Base-by-base conservation (phyloP, 225 moss, liverwort and hornwort species). In the Lunularia cruciata region DNA sequence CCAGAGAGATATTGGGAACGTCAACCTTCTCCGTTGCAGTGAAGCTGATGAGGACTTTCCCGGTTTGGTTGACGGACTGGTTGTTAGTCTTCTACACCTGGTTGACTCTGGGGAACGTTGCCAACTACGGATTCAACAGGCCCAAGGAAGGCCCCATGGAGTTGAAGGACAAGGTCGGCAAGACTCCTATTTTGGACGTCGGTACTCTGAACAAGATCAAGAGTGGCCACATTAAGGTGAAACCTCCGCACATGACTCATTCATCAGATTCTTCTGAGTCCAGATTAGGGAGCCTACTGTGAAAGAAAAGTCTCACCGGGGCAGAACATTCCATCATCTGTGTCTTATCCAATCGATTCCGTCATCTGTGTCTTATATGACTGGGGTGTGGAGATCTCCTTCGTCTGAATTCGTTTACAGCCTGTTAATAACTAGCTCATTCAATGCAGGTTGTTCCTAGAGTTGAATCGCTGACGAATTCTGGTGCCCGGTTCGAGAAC, bases 171-270 rank as follows among this genome's bases (percentile, higher is more conserved):
- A 81, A 73, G 53, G 65, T 57, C 1, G 96, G 92, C 10, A 92
- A 90, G 72, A 92, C 96, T 2, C 96, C 96, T 7, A 86, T 96
- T 33, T 34, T 96, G 13, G 92, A 96, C 69, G 96, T 96, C 12
- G 92, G 96, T 15, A 96, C 96, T 4, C 73, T 96, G 13, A 77
- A 87, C 16, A 89, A 81, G 58, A 89, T 96, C 67, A 86, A 86
- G 58, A 84, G 74, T 11, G 96, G 96, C 1, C 74, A 89, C n/a
- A 86, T 96, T 22, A 85, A 89, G 90, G 92, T 95, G 39, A 42
- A n/a, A n/a, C n/a, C n/a, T n/a, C n/a, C n/a, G n/a, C n/a, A n/a
- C n/a, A n/a, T n/a, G n/a, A n/a, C n/a, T n/a, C n/a, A n/a, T n/a
- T n/a, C n/a, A n/a, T n/a, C n/a, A n/a, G n/a, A n/a, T n/a, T n/a